These are phyloP conservation scores for Epithele typhae DNA, from an alignment of 768 basidiomycete genomes.

Conservation along the genomic window DNA sequence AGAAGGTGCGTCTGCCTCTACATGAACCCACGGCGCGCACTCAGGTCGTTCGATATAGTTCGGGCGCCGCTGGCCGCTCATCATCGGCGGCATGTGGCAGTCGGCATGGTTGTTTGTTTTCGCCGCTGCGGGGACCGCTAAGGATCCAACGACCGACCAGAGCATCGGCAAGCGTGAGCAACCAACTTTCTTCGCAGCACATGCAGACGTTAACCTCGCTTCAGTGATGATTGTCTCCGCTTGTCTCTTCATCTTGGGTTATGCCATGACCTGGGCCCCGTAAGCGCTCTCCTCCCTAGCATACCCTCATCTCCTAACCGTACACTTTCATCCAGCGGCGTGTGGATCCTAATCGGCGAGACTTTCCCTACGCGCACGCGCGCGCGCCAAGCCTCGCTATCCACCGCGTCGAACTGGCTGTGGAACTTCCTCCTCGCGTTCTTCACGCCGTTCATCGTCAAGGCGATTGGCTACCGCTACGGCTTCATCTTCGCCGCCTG, in stretches of 20 bases:
- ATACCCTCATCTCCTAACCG: background rate
- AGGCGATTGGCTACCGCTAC: conserved; percentile 53
- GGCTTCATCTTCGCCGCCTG: conserved; percentile 72
- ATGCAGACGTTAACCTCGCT: background rate
- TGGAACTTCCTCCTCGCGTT: conserved; percentile 73
- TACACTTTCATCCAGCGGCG: conserved; percentile 34
- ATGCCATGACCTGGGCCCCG: conserved; percentile 69
- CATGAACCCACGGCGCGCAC: background rate
- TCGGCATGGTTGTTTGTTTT: conserved; percentile 68
- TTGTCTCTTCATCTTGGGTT: conserved; percentile 69
- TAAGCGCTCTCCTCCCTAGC: conserved; percentile 20
- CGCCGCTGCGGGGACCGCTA: conserved; percentile 65
- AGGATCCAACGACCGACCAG: conserved; percentile 43
- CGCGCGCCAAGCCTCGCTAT: conserved; percentile 65
- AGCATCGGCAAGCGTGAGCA: conserved; percentile 49
- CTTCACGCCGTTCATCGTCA: conserved; percentile 72
- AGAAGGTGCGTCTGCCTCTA: conserved; percentile 37
- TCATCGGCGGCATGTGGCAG: conserved; percentile 70
- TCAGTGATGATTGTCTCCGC: conserved; percentile 46
- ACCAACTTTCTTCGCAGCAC: background rate
- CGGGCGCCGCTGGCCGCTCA: conserved; percentile 60
- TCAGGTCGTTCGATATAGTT: conserved; percentile 33
- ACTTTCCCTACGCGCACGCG: conserved; percentile 71
- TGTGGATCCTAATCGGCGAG: conserved; percentile 78
- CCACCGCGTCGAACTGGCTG: conserved; percentile 62